Conservation (phyloP, 345 rosid genomes). For the Nephelium lappaceum region DNA sequence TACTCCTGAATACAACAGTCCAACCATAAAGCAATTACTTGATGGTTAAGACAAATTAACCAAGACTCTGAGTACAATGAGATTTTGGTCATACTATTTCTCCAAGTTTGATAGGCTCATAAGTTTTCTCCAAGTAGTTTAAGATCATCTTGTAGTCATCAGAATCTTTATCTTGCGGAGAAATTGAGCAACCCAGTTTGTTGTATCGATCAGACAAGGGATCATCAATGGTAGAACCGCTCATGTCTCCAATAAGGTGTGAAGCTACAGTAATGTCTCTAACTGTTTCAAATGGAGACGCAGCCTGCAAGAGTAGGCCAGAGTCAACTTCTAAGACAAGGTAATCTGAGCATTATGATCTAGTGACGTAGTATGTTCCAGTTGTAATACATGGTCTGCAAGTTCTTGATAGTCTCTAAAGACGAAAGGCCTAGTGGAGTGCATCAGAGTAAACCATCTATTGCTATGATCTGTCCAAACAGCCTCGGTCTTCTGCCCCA, state of each 20-base stretch:
- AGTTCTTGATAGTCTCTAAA: conserved; percentile 63
- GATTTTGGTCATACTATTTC: conserved; percentile 48
- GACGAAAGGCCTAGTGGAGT: conserved; percentile 64
- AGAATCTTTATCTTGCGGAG: conserved; percentile 56
- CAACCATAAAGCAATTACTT: not conserved
- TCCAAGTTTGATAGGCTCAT: conserved; percentile 70
- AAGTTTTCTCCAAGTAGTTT: conserved; percentile 67
- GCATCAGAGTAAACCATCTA: conserved; percentile 75
- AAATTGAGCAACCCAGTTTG: conserved; percentile 61
- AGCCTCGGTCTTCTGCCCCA: conserved; percentile 58
- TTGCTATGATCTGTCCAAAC: conserved; percentile 78
- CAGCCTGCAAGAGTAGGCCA: conserved; percentile 46
- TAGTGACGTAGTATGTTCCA: not conserved
- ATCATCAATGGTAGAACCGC: conserved; percentile 69
- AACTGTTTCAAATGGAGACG: conserved; percentile 62
- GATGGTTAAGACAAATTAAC: not conserved
- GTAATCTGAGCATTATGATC: not conserved
- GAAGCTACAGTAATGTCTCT: conserved; percentile 73
- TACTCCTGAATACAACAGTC: conserved; percentile 49
- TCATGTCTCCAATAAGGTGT: conserved; percentile 67
- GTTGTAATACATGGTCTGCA: conserved; percentile 62
- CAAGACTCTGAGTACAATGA: not conserved
- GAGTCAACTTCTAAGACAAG: not conserved
- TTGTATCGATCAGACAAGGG: conserved; percentile 61
- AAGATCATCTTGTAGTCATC: conserved; percentile 78